Evolutionary conservation across 371 early-diverging fungal genomes (phyloP).

Genomic region (Mucor piriformis): DNA sequence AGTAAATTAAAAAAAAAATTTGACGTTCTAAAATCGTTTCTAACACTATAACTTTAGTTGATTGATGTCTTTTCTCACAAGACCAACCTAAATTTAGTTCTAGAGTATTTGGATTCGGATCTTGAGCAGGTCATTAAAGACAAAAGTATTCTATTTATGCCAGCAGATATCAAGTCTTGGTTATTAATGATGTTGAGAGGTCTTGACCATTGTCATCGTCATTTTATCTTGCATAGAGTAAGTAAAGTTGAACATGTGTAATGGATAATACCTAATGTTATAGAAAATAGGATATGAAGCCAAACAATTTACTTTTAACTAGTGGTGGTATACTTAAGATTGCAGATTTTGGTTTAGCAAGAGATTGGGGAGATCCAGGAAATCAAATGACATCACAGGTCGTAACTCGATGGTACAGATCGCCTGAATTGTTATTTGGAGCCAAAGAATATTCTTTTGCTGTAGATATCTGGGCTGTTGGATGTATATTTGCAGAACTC

Average conservation of each 20-base stretch:
- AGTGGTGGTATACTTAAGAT: slow-evolving; percentile 92
- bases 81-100: slow-evolving; percentile 90
- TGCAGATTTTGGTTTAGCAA: slow-evolving; percentile 99
- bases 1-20: slow-evolving; percentile 39
- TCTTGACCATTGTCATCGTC: slow-evolving; percentile 90
- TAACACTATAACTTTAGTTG: slow-evolving; percentile 52
- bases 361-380: slow-evolving; percentile 89
- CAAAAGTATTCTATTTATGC: slow-evolving; percentile 89
- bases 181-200: slow-evolving; percentile 97
- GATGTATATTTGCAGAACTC: slow-evolving; percentile 99
- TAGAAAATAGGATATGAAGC: slow-evolving; percentile 92
- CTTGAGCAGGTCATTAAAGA: slow-evolving; percentile 98
- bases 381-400: slow-evolving; percentile 91
- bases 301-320: slow-evolving; percentile 98
- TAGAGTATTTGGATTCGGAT: slow-evolving; percentile 96
- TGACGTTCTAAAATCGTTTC: not conserved
- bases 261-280: not conserved
- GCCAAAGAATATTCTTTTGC: slow-evolving; percentile 88
- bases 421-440: slow-evolving; percentile 98
- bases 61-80: slow-evolving; percentile 96
- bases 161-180: slow-evolving; percentile 98
- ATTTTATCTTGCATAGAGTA: slow-evolving; percentile 94
- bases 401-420: slow-evolving; percentile 99
- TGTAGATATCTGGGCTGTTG: slow-evolving; percentile 99
- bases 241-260: not conserved